Conservation (phyloP, 345 rosid genomes). For the Linum lewisii region DNA sequence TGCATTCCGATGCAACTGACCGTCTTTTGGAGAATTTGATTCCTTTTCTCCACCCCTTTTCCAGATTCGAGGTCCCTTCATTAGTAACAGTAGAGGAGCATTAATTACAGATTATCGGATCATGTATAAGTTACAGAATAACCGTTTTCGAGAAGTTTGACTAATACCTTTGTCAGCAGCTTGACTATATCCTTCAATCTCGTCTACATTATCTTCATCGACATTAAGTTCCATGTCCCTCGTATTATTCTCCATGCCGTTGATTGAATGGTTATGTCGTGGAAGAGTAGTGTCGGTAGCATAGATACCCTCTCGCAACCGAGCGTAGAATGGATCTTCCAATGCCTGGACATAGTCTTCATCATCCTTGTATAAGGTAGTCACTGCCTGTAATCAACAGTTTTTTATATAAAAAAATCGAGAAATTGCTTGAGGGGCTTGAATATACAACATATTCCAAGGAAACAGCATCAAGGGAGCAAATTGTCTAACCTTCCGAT, state of each 20-base stretch:
- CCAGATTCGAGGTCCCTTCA: constrained; percentile 25
- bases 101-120: constrained; percentile 34
- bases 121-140: constrained; percentile 29
- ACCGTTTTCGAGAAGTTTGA: constrained; percentile 10
- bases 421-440: not conserved
- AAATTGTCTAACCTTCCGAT: constrained; percentile 60
- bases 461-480: constrained; percentile 4
- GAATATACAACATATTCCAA: not conserved
- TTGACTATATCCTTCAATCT: constrained; percentile 14
- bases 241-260: too few relatives aligned
- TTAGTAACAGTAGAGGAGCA: constrained; percentile 14
- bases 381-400: constrained; percentile 46
- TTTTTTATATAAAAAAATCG: not conserved
- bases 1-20: constrained; percentile 17
- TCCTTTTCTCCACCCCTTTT: constrained; percentile 15
- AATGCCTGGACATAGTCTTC: constrained; percentile 62
- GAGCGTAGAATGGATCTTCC: constrained; percentile 52
- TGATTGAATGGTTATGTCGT: too few relatives aligned
- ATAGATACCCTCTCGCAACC: constrained; percentile 45
- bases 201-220: constrained; percentile 3
- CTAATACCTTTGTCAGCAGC: not conserved
- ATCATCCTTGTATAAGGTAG: constrained; percentile 44
- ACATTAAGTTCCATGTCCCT: too few relatives aligned
- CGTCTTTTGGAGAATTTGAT: constrained; percentile 13
- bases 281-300: too few relatives aligned